Conservation (phyloP, 2,329 filamentous ascomycete species). For the Hypoxylon sp. region DNA sequence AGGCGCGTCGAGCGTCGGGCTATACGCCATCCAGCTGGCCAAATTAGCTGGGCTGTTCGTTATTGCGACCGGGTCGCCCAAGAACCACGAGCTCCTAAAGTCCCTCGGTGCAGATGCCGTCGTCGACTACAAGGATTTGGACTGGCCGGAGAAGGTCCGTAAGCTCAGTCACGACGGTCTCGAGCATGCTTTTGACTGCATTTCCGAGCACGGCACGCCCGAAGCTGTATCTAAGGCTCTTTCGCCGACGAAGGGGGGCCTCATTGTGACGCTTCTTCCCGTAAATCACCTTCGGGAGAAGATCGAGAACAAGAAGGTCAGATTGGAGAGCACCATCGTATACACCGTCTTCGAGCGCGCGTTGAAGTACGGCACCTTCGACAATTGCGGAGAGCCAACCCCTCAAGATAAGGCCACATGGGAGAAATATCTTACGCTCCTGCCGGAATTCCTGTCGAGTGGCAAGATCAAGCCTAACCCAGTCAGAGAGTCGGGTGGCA, state of each 20-base stretch:
- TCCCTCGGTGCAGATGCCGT: slow-evolving; percentile 45
- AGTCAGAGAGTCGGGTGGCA: slow-evolving; percentile 46
- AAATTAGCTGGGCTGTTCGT: slow-evolving; percentile 47
- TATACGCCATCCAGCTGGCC: slow-evolving; percentile 48
- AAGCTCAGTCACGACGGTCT: slow-evolving; percentile 70
- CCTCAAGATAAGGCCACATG: slow-evolving; percentile 49
- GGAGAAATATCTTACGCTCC: slow-evolving; percentile 50
- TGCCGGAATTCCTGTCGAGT: slow-evolving; percentile 46
- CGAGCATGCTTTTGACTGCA: slow-evolving; percentile 48
- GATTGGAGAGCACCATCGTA: slow-evolving; percentile 50
- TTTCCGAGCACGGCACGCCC: slow-evolving; percentile 45
- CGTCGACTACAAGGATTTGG: slow-evolving; percentile 56
- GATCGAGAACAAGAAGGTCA: slow-evolving; percentile 45
- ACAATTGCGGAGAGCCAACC: slow-evolving; percentile 47
- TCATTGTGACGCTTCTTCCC: slow-evolving; percentile 44
- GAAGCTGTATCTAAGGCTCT: slow-evolving; percentile 43
- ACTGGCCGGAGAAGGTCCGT: slow-evolving; percentile 68
- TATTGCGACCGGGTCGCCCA: slow-evolving; percentile 45
- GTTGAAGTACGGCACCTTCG: slow-evolving; percentile 42
- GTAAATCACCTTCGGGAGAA: slow-evolving; percentile 37
- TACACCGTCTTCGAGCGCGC: slow-evolving; percentile 50
- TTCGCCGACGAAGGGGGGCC: slow-evolving; percentile 50
- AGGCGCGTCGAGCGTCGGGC: slow-evolving; percentile 46
- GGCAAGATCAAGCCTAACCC: slow-evolving; percentile 50
- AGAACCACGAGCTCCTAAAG: slow-evolving; percentile 45